phyloP scores from a whole-genome alignment of 2,329 filamentous ascomycete species.

The Botryotinia narcissicola region DNA sequence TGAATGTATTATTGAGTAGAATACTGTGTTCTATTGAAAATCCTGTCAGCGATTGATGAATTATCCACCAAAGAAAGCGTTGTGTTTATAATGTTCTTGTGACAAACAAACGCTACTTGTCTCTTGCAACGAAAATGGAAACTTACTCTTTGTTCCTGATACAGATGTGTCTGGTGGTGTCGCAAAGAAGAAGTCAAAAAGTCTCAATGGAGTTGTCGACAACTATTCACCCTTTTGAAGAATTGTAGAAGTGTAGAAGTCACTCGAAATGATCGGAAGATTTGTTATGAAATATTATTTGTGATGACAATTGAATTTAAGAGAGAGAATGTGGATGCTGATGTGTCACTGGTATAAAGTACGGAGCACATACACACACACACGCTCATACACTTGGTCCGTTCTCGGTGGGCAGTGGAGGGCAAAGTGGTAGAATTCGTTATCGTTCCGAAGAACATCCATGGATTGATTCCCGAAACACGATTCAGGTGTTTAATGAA shows the following conservation, averaged over 20 bases:
- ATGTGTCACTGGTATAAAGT: conserved; percentile 7
- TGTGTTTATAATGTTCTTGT: neutral
- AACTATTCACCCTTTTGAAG: neutral
- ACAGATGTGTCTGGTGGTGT: neutral
- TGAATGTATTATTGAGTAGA: conserved; percentile 2
- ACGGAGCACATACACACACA: neutral
- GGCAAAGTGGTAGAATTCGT: neutral
- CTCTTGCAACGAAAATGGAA: neutral
- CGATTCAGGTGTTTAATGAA: neutral
- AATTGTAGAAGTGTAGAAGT: neutral
- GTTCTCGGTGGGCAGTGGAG: conserved; percentile 10
- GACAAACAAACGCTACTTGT: neutral
- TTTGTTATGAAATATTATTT: neutral
- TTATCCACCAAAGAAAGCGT: neutral
- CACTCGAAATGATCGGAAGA: neutral
- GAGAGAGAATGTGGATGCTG: conserved; percentile 15
- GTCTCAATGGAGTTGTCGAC: neutral
- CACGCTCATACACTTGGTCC: neutral
- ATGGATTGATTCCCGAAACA: neutral
- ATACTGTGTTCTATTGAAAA: neutral
- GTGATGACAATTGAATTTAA: neutral
- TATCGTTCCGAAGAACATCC: conserved; percentile 2
- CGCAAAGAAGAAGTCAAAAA: neutral
- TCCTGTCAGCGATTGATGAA: neutral
- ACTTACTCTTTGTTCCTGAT: conserved; percentile 17